Base-by-base conservation (phyloP, 306 rosid genomes). In the Cicer pinnatifidum region DNA sequence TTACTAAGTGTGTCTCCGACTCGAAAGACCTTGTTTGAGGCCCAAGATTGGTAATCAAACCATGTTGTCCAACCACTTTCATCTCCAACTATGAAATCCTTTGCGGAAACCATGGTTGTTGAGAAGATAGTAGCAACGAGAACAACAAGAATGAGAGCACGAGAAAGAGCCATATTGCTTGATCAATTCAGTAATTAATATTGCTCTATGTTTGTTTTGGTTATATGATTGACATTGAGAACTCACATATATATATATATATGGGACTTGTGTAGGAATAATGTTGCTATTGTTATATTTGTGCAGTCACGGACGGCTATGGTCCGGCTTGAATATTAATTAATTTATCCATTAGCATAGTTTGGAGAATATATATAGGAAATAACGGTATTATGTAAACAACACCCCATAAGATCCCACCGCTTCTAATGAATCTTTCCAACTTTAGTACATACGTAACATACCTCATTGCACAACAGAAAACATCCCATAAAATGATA, bases 1-100 rank as follows among this genome's bases (percentile, higher is more conserved):
- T 69, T 75, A 63, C 81, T 4, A 5, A 81, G 64, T 56, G 6
- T 70, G 81, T 81, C 84, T 0, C 78, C 84, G 6, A 75, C 69
- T 16, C 7, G 70, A 70, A 81, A 81, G 69, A 54, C 43, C 69
- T 81, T 81, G 70, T 76, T 3, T 44, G 75, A 57, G 7, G 75
- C 16, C 84, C 74, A 81, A 33, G 58, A 4, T 46, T 71, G 78
- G 64, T 81, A 81, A 81, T 75, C 78, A 66, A 81, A 57, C 1
- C 56, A 9, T 11, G 39, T 11, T 9, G 57, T 54, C 81, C 81
- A 81, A 53, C 84, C 84, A 0, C 0, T 0, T 9, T 75, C 70
- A 46, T 75, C 81, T n/a, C 77, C 80, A 54, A 81, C 84, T 10
- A 69, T 2, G 67, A 62, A 81, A n/a, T 81, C 69, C 13, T 17